Evolutionary conservation across 2,329 filamentous ascomycete species (phyloP).

Genomic region (Exophiala bonariae): DNA sequence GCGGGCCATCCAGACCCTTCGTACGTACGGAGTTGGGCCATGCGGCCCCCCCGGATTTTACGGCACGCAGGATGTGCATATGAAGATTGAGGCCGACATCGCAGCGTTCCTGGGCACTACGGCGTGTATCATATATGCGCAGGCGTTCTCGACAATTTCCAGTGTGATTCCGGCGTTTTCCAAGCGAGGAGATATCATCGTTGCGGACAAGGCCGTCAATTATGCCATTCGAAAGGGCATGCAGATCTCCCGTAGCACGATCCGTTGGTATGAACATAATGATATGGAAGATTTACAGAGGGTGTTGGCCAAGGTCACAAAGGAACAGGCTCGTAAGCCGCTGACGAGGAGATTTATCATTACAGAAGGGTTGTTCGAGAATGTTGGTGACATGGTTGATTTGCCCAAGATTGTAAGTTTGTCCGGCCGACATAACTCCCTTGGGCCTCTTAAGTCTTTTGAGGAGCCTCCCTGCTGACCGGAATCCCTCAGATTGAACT

Average conservation of each 20-base stretch:
- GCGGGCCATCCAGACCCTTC: slow-evolving; percentile 88
- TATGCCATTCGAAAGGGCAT: slow-evolving; percentile 92
- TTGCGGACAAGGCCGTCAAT: slow-evolving; percentile 90
- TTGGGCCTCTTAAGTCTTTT: too few relatives aligned
- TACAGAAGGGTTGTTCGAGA: slow-evolving; percentile 92
- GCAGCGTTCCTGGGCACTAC: slow-evolving; percentile 84
- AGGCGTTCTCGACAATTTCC: slow-evolving; percentile 95
- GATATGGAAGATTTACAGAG: slow-evolving; percentile 91
- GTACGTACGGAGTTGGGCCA: slow-evolving; percentile 93
- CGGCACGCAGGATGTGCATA: slow-evolving; percentile 96
- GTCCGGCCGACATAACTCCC: not conserved
- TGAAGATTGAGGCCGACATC: slow-evolving; percentile 94
- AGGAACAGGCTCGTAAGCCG: slow-evolving; percentile 85
- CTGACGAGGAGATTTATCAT: slow-evolving; percentile 93
- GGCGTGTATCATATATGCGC: slow-evolving; percentile 90
- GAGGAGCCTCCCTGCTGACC: too few relatives aligned
- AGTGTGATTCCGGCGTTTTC: slow-evolving; percentile 95
- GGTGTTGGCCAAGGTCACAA: slow-evolving; percentile 78
- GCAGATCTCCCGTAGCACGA: slow-evolving; percentile 85
- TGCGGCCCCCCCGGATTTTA: slow-evolving; percentile 98
- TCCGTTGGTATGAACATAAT: slow-evolving; percentile 93
- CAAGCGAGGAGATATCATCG: slow-evolving; percentile 95
- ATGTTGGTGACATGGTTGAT: slow-evolving; percentile 78
- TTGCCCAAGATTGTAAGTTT: slow-evolving; percentile 75
- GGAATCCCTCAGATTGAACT: slow-evolving; percentile 68